Base-by-base conservation (phyloP, 768 basidiomycete genomes). In the Mycena haematopus region DNA sequence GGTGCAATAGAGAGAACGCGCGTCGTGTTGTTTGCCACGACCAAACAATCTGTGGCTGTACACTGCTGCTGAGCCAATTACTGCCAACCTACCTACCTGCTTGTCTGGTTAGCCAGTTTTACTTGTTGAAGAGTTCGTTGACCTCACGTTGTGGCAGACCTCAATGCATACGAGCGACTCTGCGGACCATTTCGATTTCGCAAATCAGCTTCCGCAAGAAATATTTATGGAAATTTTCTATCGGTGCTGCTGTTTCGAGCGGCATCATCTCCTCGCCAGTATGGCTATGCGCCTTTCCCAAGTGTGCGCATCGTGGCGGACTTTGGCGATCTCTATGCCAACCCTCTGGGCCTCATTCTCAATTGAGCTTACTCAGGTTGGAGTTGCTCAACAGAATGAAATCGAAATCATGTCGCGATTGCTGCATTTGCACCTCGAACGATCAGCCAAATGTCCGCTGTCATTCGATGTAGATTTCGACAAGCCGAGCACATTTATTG, bases 1-100 rank as follows among this genome's bases (percentile, higher is more conserved):
- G 75, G 73, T 69, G 42, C 17, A 55, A 60, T 36, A 52, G 29
- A 7, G 10, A 10, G 52, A 64, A 62, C 56, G n/a, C 60, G 42
- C 55, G 59, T 49, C 64, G 75, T 74, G 76, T 78, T 75, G 73
- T 74, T 51, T 58, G 51, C 24, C 42, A 10, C 3, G 22, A 50
- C 49, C 33, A 17, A 35, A 31, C 9, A 31, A 15, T 35, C 8
- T 10, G 50, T 36, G 36, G 36, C 36, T 36, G 36, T 36, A 9
- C 36, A 15, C 36, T 3, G 13, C 13, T 13, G n/a, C n/a, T n/a
- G n/a, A n/a, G n/a, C n/a, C n/a, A n/a, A n/a, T n/a, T n/a, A n/a
- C n/a, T n/a, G n/a, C n/a, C n/a, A 36, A 31, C 6, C 14, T 7
- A 36, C 36, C 2, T 36, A 6, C 13, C 36, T 11, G 36, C 14